Evolutionary conservation across 164 flowering plant genomes (phyloP), one percentile per base, ranked within the genome.

Genomic region (Magnolia sinica): DNA sequence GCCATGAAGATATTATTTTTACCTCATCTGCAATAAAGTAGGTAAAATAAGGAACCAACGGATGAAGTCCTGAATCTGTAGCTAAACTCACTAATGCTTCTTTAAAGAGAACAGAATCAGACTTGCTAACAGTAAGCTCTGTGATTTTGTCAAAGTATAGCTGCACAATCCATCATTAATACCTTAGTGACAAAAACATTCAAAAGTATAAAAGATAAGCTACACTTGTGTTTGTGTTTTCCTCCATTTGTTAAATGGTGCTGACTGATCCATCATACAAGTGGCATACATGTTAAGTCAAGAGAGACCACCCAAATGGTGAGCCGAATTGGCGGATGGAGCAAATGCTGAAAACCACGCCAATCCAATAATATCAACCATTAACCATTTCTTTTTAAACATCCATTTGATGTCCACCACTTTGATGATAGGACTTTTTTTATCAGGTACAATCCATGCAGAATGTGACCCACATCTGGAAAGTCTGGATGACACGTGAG

Each of bases 51-150:
- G 98, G 99, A 86, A 94, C 92, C 52, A 96, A 82, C 29, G 99
- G 98, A 88, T 96, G 99, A 73, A 96, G 89, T 75, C 99, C 99
- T 9, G 98, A 87, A 79, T 96, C 99, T 68, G 98, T 89, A 8
- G 99, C 88, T 83, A 96, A 85, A 78, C 98, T 92, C 78, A 72
- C 77, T 80, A 94, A 79, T 59, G 98, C 98, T 81, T 90, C 86
- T 84, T 90, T 94, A 63, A 94, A 93, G 24, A 96, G 88, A 58
- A 81, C 76, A 0, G 93, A 89, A 37, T 90, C 91, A 22, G 97
- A 86, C 78, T 75, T 87, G 52, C 84, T 86, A 74, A 89, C 81
- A 63, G 90, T 84, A 73, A 94, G 94, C 81, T 96, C 98, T 7
- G 91, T 88, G 79, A 96, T 88, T 81, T 93, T 96, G 22, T 91